Conservation (phyloP, 2,329 filamentous ascomycete genomes). For the Pleurostoma richardsiae region DNA sequence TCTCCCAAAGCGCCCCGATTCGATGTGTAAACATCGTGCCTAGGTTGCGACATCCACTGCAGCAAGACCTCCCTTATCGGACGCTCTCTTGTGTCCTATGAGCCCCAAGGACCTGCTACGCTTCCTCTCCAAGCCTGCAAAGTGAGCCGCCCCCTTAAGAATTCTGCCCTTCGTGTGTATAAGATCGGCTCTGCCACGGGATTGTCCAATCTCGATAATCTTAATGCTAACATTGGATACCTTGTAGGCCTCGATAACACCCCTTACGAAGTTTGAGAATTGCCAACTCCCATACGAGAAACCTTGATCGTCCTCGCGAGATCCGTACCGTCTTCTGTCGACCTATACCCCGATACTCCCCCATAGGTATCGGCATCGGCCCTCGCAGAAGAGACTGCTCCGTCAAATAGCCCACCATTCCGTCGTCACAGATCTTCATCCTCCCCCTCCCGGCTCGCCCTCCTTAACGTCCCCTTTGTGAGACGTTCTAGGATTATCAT, state of each 20-base stretch:
- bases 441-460: conserved; percentile 79
- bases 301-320: neutral
- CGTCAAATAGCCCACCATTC: conserved; percentile 76
- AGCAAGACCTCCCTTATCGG: too few relatives aligned
- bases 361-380: conserved; percentile 77
- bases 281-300: conserved; percentile 5
- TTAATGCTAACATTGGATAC: neutral
- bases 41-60: too few relatives aligned
- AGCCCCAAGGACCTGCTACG: conserved; percentile 85
- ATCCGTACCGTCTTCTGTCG: conserved; percentile 19
- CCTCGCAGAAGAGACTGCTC: conserved; percentile 18
- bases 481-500: conserved; percentile 49
- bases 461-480: conserved; percentile 78
- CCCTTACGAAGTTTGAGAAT: conserved; percentile 21
- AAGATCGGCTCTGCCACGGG: too few relatives aligned
- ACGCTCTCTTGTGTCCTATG: conserved; percentile 61
- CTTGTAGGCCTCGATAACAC: conserved; percentile 57
- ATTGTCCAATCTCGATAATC: conserved; percentile 4
- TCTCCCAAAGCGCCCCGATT: too few relatives aligned
- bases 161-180: neutral
- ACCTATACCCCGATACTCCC: conserved; percentile 67
- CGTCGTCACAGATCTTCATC: conserved; percentile 75
- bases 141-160: conserved; percentile 53
- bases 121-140: conserved; percentile 91
- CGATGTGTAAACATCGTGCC: too few relatives aligned